Conservation (phyloP, 2,329 filamentous ascomycete genomes). For the Ophiocordyceps unilateralis region DNA sequence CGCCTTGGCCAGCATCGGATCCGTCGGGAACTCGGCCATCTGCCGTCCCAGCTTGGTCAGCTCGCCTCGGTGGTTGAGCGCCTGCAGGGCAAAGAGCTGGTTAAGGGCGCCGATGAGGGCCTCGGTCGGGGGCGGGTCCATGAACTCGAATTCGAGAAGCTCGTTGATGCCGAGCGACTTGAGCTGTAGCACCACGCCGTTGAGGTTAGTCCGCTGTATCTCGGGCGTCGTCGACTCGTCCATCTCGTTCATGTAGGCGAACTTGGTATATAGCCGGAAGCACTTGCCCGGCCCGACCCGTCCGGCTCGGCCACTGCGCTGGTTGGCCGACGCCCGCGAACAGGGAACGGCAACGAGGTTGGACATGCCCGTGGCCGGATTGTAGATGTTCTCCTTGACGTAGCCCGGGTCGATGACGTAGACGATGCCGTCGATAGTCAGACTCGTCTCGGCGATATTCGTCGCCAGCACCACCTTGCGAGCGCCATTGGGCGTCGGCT, state of each 20-base stretch:
- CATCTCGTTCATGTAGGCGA: constrained; percentile 87
- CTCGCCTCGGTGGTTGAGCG: constrained; percentile 73
- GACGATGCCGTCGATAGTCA: constrained; percentile 91
- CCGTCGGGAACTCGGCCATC: constrained; percentile 89
- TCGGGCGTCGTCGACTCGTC: constrained; percentile 85
- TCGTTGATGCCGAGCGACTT: constrained; percentile 88
- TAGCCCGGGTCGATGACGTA: constrained; percentile 94
- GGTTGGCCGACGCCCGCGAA: constrained; percentile 81
- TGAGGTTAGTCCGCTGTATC: constrained; percentile 81
- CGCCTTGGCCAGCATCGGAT: constrained; percentile 79
- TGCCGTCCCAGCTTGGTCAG: constrained; percentile 82
- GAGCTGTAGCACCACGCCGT: constrained; percentile 64
- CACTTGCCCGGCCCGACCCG: constrained; percentile 86
- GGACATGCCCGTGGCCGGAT: constrained; percentile 81
- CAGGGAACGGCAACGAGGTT: constrained; percentile 81
- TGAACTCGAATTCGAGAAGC: constrained; percentile 85
- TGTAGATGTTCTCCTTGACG: constrained; percentile 90
- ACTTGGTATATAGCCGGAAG: constrained; percentile 86
- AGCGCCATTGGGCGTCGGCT: constrained; percentile 69
- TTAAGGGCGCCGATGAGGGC: constrained; percentile 80
- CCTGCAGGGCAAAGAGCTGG: constrained; percentile 78
- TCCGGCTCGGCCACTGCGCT: constrained; percentile 81
- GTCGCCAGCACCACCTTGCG: constrained; percentile 89
- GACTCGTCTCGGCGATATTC: constrained; percentile 89
- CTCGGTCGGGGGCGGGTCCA: constrained; percentile 83